Conservation (phyloP, 2,329 filamentous ascomycete species). For the Phialophora verrucosa region DNA sequence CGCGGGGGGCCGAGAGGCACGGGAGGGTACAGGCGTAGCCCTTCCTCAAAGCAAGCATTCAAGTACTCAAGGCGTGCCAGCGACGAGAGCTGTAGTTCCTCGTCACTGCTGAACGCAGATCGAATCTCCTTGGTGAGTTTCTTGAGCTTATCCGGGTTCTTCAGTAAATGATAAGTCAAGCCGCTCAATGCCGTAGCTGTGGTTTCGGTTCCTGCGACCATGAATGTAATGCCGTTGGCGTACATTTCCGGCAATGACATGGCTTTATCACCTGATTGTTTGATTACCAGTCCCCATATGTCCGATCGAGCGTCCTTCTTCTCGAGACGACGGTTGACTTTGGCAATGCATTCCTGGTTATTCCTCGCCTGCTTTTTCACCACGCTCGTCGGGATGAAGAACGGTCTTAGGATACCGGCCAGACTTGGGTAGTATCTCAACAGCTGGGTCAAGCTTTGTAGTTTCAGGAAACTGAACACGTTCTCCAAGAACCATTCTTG, state of each 20-base stretch:
- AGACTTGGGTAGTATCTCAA: neutral
- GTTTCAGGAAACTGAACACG: neutral
- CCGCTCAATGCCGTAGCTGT: constrained; percentile 49
- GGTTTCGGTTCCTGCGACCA: constrained; percentile 55
- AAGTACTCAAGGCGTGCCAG: constrained; percentile 51
- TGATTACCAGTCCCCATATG: neutral
- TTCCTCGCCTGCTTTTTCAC: neutral
- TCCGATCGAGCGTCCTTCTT: neutral
- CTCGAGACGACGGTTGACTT: neutral
- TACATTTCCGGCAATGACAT: constrained; percentile 48
- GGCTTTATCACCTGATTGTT: constrained; percentile 25
- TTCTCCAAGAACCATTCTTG: constrained; percentile 3
- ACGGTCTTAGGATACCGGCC: neutral
- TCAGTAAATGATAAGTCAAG: constrained; percentile 43
- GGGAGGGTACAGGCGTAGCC: constrained; percentile 54
- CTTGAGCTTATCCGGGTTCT: constrained; percentile 32
- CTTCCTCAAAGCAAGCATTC: constrained; percentile 55
- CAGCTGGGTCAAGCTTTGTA: neutral
- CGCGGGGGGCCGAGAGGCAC: constrained; percentile 41
- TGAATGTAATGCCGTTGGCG: constrained; percentile 41
- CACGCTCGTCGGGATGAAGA: neutral
- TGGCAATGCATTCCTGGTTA: constrained; percentile 2
- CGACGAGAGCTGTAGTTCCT: constrained; percentile 42
- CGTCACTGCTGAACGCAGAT: constrained; percentile 37
- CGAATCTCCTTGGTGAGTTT: constrained; percentile 41